A percentile compares a stretch with the other conserved stretches of the same genome.
Evolutionary conservation across 306 rosid genomes (phyloP).

Genomic region (Vigna unguiculata): DNA sequence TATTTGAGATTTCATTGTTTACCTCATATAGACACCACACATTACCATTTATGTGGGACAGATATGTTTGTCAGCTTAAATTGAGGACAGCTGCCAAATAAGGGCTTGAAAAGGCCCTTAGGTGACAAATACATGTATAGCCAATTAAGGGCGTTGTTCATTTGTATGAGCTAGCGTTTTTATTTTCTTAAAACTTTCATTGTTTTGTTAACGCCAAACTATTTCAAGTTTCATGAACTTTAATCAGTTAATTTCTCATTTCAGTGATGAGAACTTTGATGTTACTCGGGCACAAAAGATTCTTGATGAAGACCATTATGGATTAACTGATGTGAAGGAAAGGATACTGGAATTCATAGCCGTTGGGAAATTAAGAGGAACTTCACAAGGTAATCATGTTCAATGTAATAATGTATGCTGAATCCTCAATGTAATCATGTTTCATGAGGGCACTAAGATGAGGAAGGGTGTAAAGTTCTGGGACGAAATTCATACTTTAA

Average conservation of each 20-base stretch:
- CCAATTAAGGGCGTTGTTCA: neutral
- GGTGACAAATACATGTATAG: constrained; percentile 27
- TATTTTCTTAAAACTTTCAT: constrained; percentile 13
- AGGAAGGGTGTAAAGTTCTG: neutral
- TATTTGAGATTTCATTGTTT: constrained; percentile 23
- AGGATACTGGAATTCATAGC: constrained; percentile 98
- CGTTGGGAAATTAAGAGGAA: constrained; percentile 96
- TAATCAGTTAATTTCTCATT: constrained; percentile 45
- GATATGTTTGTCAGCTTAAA: constrained; percentile 16
- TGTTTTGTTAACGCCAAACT: constrained; percentile 14
- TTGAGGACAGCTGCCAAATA: constrained; percentile 19
- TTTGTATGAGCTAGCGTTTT: constrained; percentile 26
- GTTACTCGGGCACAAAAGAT: constrained; percentile 86
- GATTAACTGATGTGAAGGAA: constrained; percentile 95
- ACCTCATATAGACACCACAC: neutral
- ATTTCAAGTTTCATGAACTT: constrained; percentile 8
- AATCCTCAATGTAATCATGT: constrained; percentile 27
- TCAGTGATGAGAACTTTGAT: constrained; percentile 96
- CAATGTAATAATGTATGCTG: constrained; percentile 19
- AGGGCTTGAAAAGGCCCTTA: constrained; percentile 15
- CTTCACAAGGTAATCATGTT: constrained; percentile 79
- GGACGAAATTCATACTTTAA: neutral
- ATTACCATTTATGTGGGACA: constrained; percentile 26
- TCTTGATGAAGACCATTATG: constrained; percentile 99
- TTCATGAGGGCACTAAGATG: neutral